A percentile compares a stretch with the other conserved stretches of the same genome.
These are phyloP conservation scores for Cantharellus anzutake DNA, from an alignment of 768 basidiomycete genomes.

Conservation along the genomic window DNA sequence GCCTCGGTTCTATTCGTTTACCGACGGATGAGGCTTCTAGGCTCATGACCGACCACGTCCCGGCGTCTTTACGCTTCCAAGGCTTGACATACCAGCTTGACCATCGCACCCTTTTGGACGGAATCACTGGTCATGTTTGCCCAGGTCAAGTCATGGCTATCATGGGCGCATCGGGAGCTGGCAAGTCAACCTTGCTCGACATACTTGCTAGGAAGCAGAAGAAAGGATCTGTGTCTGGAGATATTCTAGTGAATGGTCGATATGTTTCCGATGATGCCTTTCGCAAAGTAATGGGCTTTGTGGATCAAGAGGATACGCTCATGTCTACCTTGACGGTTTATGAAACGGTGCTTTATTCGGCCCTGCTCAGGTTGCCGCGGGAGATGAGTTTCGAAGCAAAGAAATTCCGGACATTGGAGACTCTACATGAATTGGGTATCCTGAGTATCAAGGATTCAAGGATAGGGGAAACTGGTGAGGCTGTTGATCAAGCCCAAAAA, in stretches of 20 bases:
- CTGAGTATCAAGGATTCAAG: conserved; percentile 73
- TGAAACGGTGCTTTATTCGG: conserved; percentile 91
- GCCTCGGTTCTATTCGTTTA: conserved; percentile 52
- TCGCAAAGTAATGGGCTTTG: conserved; percentile 78
- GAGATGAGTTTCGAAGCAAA: conserved; percentile 96
- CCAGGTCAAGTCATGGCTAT: conserved; percentile 88
- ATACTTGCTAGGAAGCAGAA: conserved; percentile 86
- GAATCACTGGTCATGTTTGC: conserved; percentile 64
- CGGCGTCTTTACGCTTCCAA: conserved; percentile 83
- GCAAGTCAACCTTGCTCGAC: conserved; percentile 91
- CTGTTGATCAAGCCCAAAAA: background rate
- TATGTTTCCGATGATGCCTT: conserved; percentile 55
- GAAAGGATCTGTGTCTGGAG: conserved; percentile 54
- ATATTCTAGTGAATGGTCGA: conserved; percentile 71
- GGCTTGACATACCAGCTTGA: conserved; percentile 62
- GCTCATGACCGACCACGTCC: conserved; percentile 87
- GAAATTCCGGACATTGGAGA: conserved; percentile 83
- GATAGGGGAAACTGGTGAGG: conserved; percentile 71
- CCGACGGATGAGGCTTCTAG: conserved; percentile 67
- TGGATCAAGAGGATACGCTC: conserved; percentile 95
- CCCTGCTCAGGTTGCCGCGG: conserved; percentile 70
- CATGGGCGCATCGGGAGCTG: conserved; percentile 93
- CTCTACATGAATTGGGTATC: conserved; percentile 90
- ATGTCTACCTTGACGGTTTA: conserved; percentile 97
- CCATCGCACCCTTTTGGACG: conserved; percentile 49